phyloP scores from a whole-genome alignment of 805 yeast genomes.

The Yarrowia bubula region DNA sequence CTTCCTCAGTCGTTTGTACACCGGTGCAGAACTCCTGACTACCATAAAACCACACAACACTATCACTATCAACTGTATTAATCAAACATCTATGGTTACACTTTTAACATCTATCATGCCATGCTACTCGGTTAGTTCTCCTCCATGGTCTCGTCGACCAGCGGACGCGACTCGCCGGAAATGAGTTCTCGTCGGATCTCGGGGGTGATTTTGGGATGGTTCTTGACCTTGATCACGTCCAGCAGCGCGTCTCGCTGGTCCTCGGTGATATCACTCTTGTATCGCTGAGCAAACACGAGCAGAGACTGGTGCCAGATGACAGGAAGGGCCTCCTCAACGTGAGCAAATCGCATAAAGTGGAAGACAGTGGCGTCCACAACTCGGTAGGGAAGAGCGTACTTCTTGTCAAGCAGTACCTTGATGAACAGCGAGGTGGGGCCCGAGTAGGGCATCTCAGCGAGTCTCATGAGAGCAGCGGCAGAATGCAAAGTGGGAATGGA shows the following conservation, averaged over 20 bases:
- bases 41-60: no score
- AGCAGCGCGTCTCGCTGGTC: slow-evolving; percentile 94
- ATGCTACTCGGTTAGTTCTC: neutral
- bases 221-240: slow-evolving; percentile 87
- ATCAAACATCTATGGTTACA: no score
- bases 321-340: slow-evolving; percentile 60
- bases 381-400: slow-evolving; percentile 95
- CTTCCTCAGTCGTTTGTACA: no score
- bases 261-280: slow-evolving; percentile 96
- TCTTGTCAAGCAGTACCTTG: slow-evolving; percentile 84
- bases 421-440: slow-evolving; percentile 92
- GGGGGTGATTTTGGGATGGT: slow-evolving; percentile 84
- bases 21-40: no score
- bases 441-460: slow-evolving; percentile 75
- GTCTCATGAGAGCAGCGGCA: slow-evolving; percentile 86
- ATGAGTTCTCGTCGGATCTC: slow-evolving; percentile 90
- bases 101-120: neutral
- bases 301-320: slow-evolving; percentile 98
- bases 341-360: slow-evolving; percentile 79
- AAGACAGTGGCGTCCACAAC: slow-evolving; percentile 92
- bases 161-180: slow-evolving; percentile 57
- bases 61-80: no score
- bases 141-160: slow-evolving; percentile 31
- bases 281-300: slow-evolving; percentile 89
- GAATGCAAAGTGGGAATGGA: slow-evolving; percentile 95